Evolutionary conservation across 2,329 filamentous ascomycete species (phyloP).

Genomic region (Sclerotinia spermophila): DNA sequence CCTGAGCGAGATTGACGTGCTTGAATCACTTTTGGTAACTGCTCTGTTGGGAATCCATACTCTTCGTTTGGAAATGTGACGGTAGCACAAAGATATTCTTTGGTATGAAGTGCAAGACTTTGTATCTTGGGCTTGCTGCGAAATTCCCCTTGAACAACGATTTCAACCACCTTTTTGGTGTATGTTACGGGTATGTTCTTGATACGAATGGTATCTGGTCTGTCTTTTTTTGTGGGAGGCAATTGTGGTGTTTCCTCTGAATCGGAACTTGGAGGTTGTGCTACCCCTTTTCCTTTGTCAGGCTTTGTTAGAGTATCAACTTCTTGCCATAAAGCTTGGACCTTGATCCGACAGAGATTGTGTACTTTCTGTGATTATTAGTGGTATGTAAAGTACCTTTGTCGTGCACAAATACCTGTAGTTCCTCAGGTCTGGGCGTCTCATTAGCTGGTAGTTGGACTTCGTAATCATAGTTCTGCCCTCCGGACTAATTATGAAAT

Average conservation of each 20-base stretch:
- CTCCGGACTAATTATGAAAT: background rate
- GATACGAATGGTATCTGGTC: slow-evolving; percentile 15
- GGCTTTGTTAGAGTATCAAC: background rate
- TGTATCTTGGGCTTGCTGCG: background rate
- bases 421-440: background rate
- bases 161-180: background rate
- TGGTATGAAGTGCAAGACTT: background rate
- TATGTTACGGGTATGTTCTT: slow-evolving; percentile 11
- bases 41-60: background rate
- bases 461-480: background rate
- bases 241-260: background rate
- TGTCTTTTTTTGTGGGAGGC: background rate
- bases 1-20: background rate
- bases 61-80: slow-evolving; percentile 6
- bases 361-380: background rate
- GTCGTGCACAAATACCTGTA: background rate
- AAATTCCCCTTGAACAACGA: background rate
- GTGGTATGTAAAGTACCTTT: background rate
- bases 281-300: background rate
- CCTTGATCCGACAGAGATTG: slow-evolving; percentile 1
- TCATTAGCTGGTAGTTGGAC: background rate
- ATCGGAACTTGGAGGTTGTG: background rate
- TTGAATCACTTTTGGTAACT: background rate
- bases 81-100: slow-evolving; percentile 5
- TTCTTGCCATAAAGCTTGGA: background rate